Evolutionary conservation across 116 monocot genomes (phyloP).

Genomic region (Iris pallida): DNA sequence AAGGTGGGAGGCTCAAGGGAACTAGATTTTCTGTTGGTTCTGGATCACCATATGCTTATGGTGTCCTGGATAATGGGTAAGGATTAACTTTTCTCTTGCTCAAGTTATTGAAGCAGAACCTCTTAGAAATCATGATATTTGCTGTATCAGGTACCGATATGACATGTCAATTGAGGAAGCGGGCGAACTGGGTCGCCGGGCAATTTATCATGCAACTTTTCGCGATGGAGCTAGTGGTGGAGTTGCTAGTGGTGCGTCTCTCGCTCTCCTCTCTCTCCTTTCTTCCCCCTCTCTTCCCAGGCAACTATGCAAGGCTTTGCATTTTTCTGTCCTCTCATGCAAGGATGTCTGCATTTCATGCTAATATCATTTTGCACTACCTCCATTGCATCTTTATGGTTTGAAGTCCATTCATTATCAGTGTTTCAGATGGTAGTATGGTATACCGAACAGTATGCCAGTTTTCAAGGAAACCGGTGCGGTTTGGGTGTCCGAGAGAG

Average conservation of each 20-base stretch:
- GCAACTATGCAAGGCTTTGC: no score
- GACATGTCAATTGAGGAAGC: constrained; percentile 85
- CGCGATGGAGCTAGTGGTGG: constrained; percentile 84
- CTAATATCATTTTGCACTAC: no score
- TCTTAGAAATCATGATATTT: neutral
- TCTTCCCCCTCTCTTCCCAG: no score
- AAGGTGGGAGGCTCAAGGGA: constrained; percentile 89
- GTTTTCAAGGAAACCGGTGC: no score
- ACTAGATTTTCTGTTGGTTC: constrained; percentile 85
- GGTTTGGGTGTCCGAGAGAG: no score
- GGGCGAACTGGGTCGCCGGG: constrained; percentile 71
- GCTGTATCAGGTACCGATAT: constrained; percentile 46
- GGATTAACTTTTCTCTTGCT: neutral
- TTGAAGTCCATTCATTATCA: no score
- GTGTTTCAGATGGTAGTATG: no score
- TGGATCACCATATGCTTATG: constrained; percentile 93
- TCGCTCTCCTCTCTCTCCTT: no score
- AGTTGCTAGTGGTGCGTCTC: constrained; percentile 53
- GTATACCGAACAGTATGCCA: no score
- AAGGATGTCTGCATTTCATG: no score
- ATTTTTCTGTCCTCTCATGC: no score
- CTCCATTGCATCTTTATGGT: no score
- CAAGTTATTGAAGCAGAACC: neutral
- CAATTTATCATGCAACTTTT: constrained; percentile 94
- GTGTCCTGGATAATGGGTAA: constrained; percentile 81